Conservation (phyloP, 176 grass and related monocot species). For the Metroxylon sagu region DNA sequence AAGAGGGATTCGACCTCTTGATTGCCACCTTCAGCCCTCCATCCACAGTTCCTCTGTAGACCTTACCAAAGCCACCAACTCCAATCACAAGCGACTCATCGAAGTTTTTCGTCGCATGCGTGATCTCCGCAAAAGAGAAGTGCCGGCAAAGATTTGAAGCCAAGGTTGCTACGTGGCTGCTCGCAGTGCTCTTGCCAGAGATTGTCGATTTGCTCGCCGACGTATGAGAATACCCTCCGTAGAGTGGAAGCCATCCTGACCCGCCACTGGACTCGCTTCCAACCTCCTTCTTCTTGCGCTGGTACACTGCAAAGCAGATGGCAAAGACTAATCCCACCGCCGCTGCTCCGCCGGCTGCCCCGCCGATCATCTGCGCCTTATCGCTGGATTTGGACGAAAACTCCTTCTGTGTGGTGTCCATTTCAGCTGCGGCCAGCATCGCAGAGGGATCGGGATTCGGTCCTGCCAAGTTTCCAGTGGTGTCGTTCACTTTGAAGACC, state of each 20-base stretch:
- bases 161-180: neutral
- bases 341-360: neutral
- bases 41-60: conserved; percentile 2
- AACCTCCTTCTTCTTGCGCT: conserved; percentile 2
- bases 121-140: conserved; percentile 6
- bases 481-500: conserved; percentile 2
- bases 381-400: too few species aligned
- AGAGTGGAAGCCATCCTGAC: neutral
- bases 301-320: neutral
- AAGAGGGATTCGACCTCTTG: conserved; percentile 8
- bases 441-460: neutral
- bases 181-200: conserved; percentile 4
- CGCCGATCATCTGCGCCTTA: too few species aligned
- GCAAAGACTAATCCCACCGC: neutral
- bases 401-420: too few species aligned
- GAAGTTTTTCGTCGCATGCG: conserved; percentile 1
- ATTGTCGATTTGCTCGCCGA: neutral
- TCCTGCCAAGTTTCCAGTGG: neutral
- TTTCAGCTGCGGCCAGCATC: too few species aligned
- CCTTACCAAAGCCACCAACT: conserved; percentile 3
- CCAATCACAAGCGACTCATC: conserved; percentile 10
- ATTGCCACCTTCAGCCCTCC: neutral
- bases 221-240: neutral
- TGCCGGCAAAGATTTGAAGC: neutral
- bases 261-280: neutral